Conservation (phyloP, 208 protist genomes). For the Balamuthia mandrillaris region DNA sequence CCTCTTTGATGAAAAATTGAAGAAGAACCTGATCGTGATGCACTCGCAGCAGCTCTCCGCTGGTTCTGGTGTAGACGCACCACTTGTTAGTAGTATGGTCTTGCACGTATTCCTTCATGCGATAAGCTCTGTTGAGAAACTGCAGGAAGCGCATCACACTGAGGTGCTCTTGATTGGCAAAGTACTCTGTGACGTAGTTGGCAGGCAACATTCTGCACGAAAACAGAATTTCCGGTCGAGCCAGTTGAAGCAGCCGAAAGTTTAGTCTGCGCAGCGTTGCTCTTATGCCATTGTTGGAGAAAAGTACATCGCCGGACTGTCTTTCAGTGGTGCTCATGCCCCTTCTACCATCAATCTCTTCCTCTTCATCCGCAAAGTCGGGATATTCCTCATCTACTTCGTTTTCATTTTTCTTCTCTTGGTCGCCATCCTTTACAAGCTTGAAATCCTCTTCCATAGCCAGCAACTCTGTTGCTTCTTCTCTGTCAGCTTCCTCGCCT, state of each 20-base stretch:
- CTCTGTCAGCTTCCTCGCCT: too few species aligned
- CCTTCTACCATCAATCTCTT: neutral
- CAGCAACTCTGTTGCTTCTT: too few species aligned
- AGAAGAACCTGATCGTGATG: neutral
- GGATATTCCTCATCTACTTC: neutral
- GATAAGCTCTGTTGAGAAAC: neutral
- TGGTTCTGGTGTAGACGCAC: constrained; percentile 8
- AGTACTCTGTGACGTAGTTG: constrained; percentile 38
- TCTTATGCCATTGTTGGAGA: neutral
- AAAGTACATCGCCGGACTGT: too few species aligned
- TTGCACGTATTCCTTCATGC: neutral
- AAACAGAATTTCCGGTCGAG: constrained; percentile 38
- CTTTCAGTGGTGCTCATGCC: too few species aligned
- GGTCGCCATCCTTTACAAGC: too few species aligned
- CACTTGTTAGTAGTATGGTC: neutral
- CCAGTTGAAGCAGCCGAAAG: constrained; percentile 44
- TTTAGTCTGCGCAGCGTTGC: neutral
- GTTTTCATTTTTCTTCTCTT: too few species aligned
- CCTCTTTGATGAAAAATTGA: neutral
- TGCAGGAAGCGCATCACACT: constrained; percentile 10
- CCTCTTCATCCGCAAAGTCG: neutral
- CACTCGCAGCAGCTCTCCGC: neutral
- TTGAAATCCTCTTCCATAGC: too few species aligned
- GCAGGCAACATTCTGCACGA: neutral
- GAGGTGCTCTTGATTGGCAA: constrained; percentile 51